phyloP scores from a whole-genome alignment of 1,139 yeast genomes.

The Pichiaceae sp. region DNA sequence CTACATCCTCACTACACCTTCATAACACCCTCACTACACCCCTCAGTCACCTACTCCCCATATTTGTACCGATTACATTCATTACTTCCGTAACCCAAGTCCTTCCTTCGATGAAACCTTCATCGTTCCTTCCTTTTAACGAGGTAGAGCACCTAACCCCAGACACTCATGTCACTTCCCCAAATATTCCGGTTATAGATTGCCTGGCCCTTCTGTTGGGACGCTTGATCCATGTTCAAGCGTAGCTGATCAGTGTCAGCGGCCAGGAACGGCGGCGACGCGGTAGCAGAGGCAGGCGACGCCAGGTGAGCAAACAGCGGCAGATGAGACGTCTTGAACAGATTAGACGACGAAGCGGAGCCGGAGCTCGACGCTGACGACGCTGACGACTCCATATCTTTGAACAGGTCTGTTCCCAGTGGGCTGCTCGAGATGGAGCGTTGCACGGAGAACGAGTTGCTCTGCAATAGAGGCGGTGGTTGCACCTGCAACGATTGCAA shows the following conservation, averaged over 20 bases:
- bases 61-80: neutral
- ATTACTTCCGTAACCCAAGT: neutral
- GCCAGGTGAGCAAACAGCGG: slow-evolving; percentile 2
- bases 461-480: neutral
- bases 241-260: neutral
- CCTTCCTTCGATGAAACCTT: neutral
- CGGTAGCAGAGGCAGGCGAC: no score
- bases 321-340: neutral
- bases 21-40: no score
- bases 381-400: neutral
- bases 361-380: neutral
- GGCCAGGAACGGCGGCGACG: no score
- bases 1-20: no score
- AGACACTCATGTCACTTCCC: slow-evolving; percentile 10
- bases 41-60: no score
- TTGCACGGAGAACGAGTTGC: neutral
- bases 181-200: slow-evolving; percentile 6
- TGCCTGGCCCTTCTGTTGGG: neutral
- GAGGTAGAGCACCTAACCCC: slow-evolving; percentile 6
- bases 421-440: neutral
- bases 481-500: neutral
- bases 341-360: neutral
- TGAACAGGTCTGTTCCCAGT: neutral
- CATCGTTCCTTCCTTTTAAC: neutral
- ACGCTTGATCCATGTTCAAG: neutral